These are phyloP conservation scores for Amoebophrya sp. DNA, from an alignment of 169 alveolate genomes.

Conservation along the genomic window DNA sequence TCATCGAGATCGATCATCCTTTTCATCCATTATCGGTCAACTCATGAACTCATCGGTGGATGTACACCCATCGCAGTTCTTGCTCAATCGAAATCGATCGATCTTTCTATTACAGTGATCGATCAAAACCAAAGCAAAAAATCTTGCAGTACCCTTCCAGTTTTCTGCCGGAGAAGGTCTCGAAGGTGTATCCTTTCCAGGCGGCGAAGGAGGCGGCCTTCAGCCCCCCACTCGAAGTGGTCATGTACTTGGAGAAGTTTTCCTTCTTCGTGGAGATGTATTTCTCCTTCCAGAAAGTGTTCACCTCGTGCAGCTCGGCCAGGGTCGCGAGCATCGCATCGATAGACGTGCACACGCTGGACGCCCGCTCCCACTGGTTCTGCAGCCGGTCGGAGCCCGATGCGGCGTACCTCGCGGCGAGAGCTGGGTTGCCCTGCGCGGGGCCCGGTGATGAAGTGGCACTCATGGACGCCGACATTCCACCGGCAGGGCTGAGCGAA, in stretches of 20 bases:
- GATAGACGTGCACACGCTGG: background rate
- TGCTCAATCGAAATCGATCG: background rate
- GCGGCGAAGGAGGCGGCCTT: background rate
- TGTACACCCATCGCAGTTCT: background rate
- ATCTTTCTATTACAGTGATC: background rate
- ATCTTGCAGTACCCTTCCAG: background rate
- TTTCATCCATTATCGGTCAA: background rate
- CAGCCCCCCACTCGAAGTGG: background rate
- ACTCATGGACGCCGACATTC: too few relatives aligned
- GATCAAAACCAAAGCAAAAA: background rate
- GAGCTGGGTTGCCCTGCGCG: too few relatives aligned
- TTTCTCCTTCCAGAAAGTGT: background rate
- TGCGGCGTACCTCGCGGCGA: too few relatives aligned
- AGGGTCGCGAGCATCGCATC: background rate
- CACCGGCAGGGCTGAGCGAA: too few relatives aligned
- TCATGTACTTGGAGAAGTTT: background rate
- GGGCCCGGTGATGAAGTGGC: too few relatives aligned
- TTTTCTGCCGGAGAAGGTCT: background rate
- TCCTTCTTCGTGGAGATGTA: background rate
- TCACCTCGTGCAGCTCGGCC: background rate
- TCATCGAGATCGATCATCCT: background rate
- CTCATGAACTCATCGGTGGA: background rate
- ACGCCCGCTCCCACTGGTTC: background rate
- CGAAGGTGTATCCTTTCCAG: background rate
- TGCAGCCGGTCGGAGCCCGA: background rate